Conservation (phyloP, 805 yeast species). For the Isabelozyma heimii region DNA sequence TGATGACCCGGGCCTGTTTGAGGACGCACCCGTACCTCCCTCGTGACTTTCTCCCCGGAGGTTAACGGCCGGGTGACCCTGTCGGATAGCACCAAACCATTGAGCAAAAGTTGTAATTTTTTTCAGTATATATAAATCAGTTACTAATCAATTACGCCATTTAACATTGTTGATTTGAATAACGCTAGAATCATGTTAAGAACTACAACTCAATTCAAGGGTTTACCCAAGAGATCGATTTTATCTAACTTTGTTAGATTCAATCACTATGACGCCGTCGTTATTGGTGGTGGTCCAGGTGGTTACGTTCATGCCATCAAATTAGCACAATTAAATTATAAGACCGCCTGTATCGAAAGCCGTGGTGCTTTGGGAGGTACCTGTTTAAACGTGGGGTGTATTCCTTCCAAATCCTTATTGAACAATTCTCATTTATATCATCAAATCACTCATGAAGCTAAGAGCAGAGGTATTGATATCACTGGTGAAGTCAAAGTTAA, state of each 20-base stretch:
- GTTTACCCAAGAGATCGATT: slow-evolving; percentile 3
- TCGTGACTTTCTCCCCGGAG: not conserved
- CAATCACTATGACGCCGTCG: slow-evolving; percentile 81
- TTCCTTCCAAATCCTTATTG: slow-evolving; percentile 93
- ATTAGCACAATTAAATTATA: slow-evolving; percentile 93
- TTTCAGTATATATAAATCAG: not conserved
- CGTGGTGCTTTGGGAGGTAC: slow-evolving; percentile 98
- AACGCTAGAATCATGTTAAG: slow-evolving; percentile 15
- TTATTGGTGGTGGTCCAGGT: slow-evolving; percentile 99
- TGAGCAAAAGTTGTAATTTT: not conserved
- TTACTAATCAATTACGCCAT: not conserved
- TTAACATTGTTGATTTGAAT: no score
- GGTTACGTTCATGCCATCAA: slow-evolving; percentile 99
- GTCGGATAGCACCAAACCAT: slow-evolving; percentile 2
- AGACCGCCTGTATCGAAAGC: slow-evolving; percentile 96
- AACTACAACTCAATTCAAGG: slow-evolving; percentile 5
- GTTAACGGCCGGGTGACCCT: not conserved
- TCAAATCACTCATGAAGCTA: slow-evolving; percentile 80
- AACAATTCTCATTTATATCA: slow-evolving; percentile 95
- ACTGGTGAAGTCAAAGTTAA: slow-evolving; percentile 69
- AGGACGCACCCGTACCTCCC: not conserved
- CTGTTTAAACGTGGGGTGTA: slow-evolving; percentile 98
- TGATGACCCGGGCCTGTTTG: not conserved
- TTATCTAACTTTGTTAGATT: slow-evolving; percentile 36
- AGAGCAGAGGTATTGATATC: slow-evolving; percentile 86